Conservation (phyloP, 257 asterid genomes). For the Verbena officinalis region DNA sequence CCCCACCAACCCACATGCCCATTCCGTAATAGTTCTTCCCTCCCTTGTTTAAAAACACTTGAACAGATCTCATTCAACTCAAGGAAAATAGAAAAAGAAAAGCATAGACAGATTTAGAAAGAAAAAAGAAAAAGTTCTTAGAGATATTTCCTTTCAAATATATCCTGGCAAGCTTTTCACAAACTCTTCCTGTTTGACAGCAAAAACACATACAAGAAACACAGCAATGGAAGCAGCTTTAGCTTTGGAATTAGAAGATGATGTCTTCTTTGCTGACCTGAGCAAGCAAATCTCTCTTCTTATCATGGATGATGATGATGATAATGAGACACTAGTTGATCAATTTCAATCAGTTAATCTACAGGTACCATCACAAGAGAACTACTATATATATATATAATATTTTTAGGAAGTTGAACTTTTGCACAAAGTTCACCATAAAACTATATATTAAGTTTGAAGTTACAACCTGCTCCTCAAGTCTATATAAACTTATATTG, state of each 20-base stretch:
- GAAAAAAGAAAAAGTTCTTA: background rate
- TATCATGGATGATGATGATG: constrained; percentile 65
- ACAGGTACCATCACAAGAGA: constrained; percentile 37
- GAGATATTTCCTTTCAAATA: background rate
- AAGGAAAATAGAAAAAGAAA: background rate
- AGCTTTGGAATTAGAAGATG: constrained; percentile 53
- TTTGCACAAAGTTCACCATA: too few species aligned
- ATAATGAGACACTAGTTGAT: constrained; percentile 32
- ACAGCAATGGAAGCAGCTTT: constrained; percentile 41
- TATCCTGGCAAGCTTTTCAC: too few species aligned
- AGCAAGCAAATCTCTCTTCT: constrained; percentile 62
- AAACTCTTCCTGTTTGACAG: background rate
- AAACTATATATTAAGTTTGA: too few species aligned
- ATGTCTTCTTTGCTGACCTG: constrained; percentile 60
- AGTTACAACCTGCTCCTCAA: too few species aligned
- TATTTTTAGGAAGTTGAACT: too few species aligned
- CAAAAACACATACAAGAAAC: background rate
- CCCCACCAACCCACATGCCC: constrained; percentile 50
- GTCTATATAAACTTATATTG: too few species aligned
- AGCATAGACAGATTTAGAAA: background rate
- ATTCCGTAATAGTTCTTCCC: constrained; percentile 21
- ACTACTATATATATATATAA: too few species aligned
- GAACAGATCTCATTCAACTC: constrained; percentile 11
- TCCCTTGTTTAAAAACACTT: constrained; percentile 35
- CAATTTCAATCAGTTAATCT: constrained; percentile 39